Conservation (phyloP, 73 alveolate species). For the Paramecium pentaurelia region DNA sequence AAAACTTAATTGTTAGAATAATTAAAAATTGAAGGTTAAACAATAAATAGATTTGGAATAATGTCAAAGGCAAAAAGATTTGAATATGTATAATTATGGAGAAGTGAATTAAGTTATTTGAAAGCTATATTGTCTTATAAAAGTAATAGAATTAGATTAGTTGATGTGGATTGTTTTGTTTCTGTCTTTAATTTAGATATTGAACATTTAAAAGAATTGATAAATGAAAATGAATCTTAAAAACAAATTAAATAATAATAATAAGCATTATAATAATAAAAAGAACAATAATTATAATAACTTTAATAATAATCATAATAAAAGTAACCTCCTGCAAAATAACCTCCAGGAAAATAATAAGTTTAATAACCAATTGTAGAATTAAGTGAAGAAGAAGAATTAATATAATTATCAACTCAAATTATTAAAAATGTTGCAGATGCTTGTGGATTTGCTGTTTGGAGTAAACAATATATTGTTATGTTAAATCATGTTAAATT, state of each 20-base stretch:
- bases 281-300: background rate
- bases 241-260: background rate
- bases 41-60: background rate
- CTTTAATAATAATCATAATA: background rate
- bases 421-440: background rate
- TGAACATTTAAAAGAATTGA: slow-evolving; percentile 22
- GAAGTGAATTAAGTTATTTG: slow-evolving; percentile 25
- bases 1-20: background rate
- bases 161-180: background rate
- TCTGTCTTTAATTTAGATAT: slow-evolving; percentile 12
- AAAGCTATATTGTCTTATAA: slow-evolving; percentile 3
- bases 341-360: background rate
- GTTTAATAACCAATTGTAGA: background rate
- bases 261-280: background rate
- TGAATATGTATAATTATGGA: background rate
- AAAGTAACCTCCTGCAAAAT: background rate
- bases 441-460: slow-evolving; percentile 6
- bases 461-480: slow-evolving; percentile 18
- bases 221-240: slow-evolving; percentile 2
- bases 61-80: background rate
- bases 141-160: background rate
- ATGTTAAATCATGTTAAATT: background rate
- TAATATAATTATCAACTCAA: background rate
- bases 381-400: slow-evolving; percentile 9
- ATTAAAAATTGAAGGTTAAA: background rate